phyloP scores from a whole-genome alignment of 495 filamentous ascomycete species.

The Hypoxylon trugodes region DNA sequence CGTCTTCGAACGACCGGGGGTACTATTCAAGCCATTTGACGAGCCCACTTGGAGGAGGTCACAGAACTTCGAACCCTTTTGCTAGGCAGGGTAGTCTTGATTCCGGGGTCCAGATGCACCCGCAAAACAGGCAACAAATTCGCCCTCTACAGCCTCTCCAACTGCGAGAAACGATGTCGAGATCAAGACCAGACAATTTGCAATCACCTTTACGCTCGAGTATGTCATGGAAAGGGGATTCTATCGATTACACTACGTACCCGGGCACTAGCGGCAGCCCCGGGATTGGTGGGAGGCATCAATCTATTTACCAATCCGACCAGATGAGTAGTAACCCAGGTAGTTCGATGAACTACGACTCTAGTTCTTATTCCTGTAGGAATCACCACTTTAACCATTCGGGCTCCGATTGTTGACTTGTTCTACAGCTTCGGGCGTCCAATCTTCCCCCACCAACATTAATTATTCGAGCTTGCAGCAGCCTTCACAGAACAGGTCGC shows the following conservation, averaged over 20 bases:
- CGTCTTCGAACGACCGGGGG: constrained; percentile 59
- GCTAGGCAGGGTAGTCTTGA: constrained; percentile 59
- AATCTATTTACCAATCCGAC: constrained; percentile 51
- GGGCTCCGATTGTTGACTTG: constrained; percentile 26
- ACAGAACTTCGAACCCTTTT: constrained; percentile 65
- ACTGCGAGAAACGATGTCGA: constrained; percentile 66
- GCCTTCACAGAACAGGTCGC: constrained; percentile 52
- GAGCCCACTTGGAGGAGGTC: constrained; percentile 54
- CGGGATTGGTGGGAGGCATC: constrained; percentile 54
- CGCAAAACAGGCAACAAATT: constrained; percentile 54
- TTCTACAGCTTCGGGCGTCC: constrained; percentile 53
- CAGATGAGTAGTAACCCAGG: constrained; percentile 48
- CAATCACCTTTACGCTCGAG: constrained; percentile 67
- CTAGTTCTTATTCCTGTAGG: constrained; percentile 62
- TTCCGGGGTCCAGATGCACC: constrained; percentile 56
- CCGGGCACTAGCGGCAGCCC: constrained; percentile 53
- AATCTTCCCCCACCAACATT: constrained; percentile 56
- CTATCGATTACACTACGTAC: constrained; percentile 63
- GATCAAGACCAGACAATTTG: constrained; percentile 65
- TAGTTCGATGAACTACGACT: constrained; percentile 57
- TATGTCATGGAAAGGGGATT: constrained; percentile 69
- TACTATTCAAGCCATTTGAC: constrained; percentile 61
- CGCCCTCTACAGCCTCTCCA: constrained; percentile 65
- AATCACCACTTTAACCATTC: constrained; percentile 10
- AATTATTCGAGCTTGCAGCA: constrained; percentile 56